Conservation (phyloP, 352 stramenopile genomes). For the Halophytophthora batemanensis region DNA sequence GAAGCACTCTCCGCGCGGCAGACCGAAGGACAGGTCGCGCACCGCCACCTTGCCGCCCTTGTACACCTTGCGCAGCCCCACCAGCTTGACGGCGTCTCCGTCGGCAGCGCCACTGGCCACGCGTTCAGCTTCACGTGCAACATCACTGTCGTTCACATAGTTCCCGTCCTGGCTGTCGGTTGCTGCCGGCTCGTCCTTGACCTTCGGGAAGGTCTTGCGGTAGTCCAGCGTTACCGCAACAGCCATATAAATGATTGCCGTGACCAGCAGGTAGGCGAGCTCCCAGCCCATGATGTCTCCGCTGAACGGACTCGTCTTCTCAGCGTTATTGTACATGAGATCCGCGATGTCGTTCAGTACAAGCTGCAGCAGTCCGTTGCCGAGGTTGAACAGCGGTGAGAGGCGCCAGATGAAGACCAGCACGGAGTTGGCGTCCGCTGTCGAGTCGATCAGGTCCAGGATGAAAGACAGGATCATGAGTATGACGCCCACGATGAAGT, state of each 20-base stretch:
- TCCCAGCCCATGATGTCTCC: conserved; percentile 60
- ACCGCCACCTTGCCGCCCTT: conserved; percentile 56
- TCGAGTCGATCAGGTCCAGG: conserved; percentile 46
- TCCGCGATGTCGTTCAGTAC: conserved; percentile 35
- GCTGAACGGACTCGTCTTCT: conserved; percentile 50
- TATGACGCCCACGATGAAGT: conserved; percentile 60
- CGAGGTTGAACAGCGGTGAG: conserved; percentile 63
- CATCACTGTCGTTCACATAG: conserved; percentile 1
- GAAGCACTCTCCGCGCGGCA: conserved; percentile 84
- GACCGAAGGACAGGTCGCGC: conserved; percentile 51
- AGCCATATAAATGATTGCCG: conserved; percentile 38
- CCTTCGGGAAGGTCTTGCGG: conserved; percentile 43
- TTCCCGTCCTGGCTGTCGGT: neutral
- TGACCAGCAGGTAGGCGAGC: conserved; percentile 47
- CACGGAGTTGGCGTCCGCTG: conserved; percentile 38
- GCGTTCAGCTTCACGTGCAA: neutral
- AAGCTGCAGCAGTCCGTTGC: conserved; percentile 41
- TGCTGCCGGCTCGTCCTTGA: conserved; percentile 21
- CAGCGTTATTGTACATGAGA: conserved; percentile 23
- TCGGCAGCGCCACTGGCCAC: conserved; percentile 2
- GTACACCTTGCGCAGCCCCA: conserved; percentile 23
- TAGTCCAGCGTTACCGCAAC: conserved; percentile 56
- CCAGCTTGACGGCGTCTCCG: conserved; percentile 17
- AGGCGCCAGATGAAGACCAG: conserved; percentile 74
- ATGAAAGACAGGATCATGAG: conserved; percentile 62